Base-by-base conservation (phyloP, 148 eudicot species). In the Selenicereus undatus region DNA sequence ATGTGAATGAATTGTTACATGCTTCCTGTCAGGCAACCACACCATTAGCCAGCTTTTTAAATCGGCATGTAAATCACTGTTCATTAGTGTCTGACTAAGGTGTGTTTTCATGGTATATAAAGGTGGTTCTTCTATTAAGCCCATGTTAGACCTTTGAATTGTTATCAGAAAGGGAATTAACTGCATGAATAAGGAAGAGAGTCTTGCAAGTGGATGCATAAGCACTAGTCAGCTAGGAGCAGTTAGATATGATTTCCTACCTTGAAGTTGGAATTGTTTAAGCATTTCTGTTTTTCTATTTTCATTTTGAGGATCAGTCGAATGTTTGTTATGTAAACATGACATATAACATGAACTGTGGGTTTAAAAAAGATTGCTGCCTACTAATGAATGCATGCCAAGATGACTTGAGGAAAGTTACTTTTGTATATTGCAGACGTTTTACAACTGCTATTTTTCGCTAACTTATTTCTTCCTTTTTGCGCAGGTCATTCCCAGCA, bases 401-500 rank as follows among this genome's bases (percentile, higher is more conserved):
- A 81, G 60, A 75, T 48, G 35, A 43, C 60, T 21, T 51, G 30
- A 24, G 64, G 12, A 58, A 13, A 7, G n/a, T 70, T 9, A 20
- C 68, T 64, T 24, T 9, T 30, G 8, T n/a, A 10, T 26, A 65
- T 48, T 69, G 48, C 50, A 39, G 24, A 7, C 71, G 24, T 64
- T 62, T 12, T n/a, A 9, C 35, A 13, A 2, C 20, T 43, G 71
- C 78, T 20, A 75, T 20, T 18, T 30, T 78, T 26, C 69, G 43
- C 50, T 60, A 60, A 74, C 50, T 13, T 42, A 16, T 68, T 30
- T 73, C 52, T 21, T 21, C 16, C 60, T 69, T 69, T 74, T 48
- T 76, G 65, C 86, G 84, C 97, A 97, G 99, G 93, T 88, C 75
- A 90, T 92, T 74, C 97, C 98, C 30, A 97, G 91, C 89, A 90